phyloP scores from a whole-genome alignment of 495 filamentous ascomycete genomes.

The Elasticomyces elasticus region DNA sequence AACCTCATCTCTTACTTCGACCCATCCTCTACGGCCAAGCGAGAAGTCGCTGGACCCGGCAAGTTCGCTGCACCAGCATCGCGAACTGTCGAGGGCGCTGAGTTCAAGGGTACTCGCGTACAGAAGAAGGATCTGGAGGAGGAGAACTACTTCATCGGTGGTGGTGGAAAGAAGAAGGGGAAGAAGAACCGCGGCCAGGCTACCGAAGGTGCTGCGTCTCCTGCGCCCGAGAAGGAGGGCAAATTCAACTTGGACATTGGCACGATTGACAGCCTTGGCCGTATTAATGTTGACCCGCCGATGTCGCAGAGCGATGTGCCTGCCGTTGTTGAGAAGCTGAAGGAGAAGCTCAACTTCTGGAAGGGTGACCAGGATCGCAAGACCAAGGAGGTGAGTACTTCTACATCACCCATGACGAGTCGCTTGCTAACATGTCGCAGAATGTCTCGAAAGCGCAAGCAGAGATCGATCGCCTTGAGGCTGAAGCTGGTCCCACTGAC shows the following conservation, averaged over 20 bases:
- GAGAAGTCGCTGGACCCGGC: constrained; percentile 39
- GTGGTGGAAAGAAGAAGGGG: constrained; percentile 67
- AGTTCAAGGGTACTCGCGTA: constrained; percentile 66
- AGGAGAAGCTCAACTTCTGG: constrained; percentile 84
- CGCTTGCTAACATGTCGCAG: constrained; percentile 31
- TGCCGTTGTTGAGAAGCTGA: constrained; percentile 70
- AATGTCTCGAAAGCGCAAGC: constrained; percentile 64
- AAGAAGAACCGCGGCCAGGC: constrained; percentile 77
- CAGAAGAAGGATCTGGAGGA: constrained; percentile 70
- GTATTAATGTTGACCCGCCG: constrained; percentile 75
- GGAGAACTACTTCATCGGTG: constrained; percentile 76
- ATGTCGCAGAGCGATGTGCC: constrained; percentile 76
- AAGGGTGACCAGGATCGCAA: constrained; percentile 81
- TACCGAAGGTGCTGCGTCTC: constrained; percentile 35
- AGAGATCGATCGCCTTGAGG: constrained; percentile 55
- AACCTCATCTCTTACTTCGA: constrained; percentile 84
- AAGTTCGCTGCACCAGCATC: constrained; percentile 66
- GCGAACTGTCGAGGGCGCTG: constrained; percentile 69
- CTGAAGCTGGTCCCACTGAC: constrained; percentile 36
- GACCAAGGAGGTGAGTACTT: constrained; percentile 71
- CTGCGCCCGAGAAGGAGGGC: constrained; percentile 39
- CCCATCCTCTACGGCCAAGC: constrained; percentile 52
- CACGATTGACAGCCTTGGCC: constrained; percentile 78
- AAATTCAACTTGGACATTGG: constrained; percentile 84
- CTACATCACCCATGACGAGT: background rate